Evolutionary conservation across 2,329 filamentous ascomycete genomes (phyloP).

Genomic region (Fulvia fulva): DNA sequence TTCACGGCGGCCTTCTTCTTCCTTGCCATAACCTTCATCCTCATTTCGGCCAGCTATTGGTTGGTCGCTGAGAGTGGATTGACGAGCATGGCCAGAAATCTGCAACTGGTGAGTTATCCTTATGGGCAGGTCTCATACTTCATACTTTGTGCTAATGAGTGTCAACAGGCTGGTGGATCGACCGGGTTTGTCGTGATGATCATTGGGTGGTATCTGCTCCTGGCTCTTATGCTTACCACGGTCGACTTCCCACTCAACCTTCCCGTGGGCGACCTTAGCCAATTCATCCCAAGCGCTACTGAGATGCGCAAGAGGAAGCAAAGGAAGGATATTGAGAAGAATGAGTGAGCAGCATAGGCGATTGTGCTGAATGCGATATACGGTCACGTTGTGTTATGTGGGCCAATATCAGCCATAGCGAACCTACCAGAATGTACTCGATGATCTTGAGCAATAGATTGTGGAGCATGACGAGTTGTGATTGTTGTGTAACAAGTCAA

Average conservation of each 20-base stretch:
- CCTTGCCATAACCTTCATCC: conserved; percentile 17
- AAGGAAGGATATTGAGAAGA: conserved; percentile 10
- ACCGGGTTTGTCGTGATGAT: conserved; percentile 17
- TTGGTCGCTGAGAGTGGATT: conserved; percentile 9
- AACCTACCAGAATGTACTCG: no score
- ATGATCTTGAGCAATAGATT: neutral
- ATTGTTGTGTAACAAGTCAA: neutral
- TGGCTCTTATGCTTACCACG: conserved; percentile 19
- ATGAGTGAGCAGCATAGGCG: conserved; percentile 4
- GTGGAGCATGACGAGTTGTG: neutral
- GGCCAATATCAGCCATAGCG: neutral
- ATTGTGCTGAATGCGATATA: neutral
- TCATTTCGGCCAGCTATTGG: conserved; percentile 17
- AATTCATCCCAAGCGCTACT: conserved; percentile 12
- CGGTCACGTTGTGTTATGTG: neutral
- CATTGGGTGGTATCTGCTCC: conserved; percentile 22
- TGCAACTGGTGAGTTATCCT: conserved; percentile 7
- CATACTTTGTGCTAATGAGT: no score
- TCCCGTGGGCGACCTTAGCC: conserved; percentile 20
- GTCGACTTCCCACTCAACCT: conserved; percentile 20
- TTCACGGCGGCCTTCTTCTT: conserved; percentile 21
- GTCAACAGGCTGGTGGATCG: conserved; percentile 18
- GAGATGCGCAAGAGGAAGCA: conserved; percentile 17
- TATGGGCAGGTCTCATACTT: no score
- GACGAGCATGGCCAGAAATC: neutral